Base-by-base conservation (phyloP, 176 grass and related monocot species). In the Oryza australiensis region DNA sequence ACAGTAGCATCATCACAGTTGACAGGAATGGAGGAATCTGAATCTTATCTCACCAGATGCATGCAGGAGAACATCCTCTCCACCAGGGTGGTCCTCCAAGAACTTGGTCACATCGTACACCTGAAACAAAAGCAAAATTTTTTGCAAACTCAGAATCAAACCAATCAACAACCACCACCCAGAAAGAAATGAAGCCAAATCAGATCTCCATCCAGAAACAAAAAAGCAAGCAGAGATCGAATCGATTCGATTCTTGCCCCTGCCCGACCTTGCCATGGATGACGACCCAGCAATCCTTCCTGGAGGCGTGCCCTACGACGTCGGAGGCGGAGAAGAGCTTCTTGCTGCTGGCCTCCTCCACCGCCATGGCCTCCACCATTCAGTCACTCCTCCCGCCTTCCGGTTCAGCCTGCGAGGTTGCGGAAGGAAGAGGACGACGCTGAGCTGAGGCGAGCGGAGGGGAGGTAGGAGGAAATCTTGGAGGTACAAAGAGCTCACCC, bases 71-170 rank as follows among this genome's bases (percentile, higher is more conserved):
- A 89, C 93, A 30, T 95, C 88, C 60, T 95, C 93, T 75, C 93
- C 93, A 23, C 93, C 88, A 22, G 90, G 88, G 48, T 96, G 93
- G 28, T 96, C 90, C 72, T 93, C 93, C 51, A 96, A 38, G 88
- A 96, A 96, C 46, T 76, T 88, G 90, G 93, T 93, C 22, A 93
- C 93, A 86, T 96, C 90, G 84, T 92, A 96, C 22, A 96, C 88
- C 93, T 96, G 71, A 59, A 59, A 53, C 16, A 53, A 76, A 89
- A 48, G 26, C 76, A 14, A 70, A 28, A 35, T 6, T 34, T 20
- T 20, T 51, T 7, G 9, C 5, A 32, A 29, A 12, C 27, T 23
- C 2, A 60, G 41, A 66, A 1, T 64, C 63, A 14, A 45, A 68
- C 43, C 33, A 86, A 5, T 18, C 16, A 62, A 12, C 14, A 81